Conservation (phyloP, 495 filamentous ascomycete species). For the Lindgomyces ingoldianus region DNA sequence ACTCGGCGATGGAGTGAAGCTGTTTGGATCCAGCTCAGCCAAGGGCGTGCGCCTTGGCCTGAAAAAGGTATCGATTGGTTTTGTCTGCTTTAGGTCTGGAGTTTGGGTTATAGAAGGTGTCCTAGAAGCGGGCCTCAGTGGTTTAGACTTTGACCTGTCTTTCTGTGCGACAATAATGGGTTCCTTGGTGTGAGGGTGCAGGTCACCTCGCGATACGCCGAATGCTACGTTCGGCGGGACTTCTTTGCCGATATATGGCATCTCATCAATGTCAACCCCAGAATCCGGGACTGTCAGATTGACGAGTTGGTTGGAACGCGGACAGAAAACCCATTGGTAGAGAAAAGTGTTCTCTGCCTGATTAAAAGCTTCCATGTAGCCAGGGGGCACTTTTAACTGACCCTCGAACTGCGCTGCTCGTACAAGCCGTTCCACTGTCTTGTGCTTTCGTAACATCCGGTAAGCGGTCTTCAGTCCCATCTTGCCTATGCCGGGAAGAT, state of each 20-base stretch:
- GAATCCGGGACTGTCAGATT: conserved; percentile 65
- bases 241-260: conserved; percentile 77
- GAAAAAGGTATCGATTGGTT: conserved; percentile 77
- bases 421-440: conserved; percentile 78
- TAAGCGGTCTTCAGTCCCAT: conserved; percentile 95
- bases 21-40: conserved; percentile 84
- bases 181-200: conserved; percentile 87
- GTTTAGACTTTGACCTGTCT: conserved; percentile 24
- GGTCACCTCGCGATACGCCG: conserved; percentile 77
- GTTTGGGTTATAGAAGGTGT: conserved; percentile 42
- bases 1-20: conserved; percentile 69
- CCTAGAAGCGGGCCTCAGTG: conserved; percentile 22
- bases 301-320: conserved; percentile 66
- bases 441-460: conserved; percentile 83
- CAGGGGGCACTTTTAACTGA: conserved; percentile 71
- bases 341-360: conserved; percentile 91
- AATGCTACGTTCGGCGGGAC: conserved; percentile 68
- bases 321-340: conserved; percentile 92
- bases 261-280: conserved; percentile 60
- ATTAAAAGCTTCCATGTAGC: conserved; percentile 75
- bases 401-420: conserved; percentile 84
- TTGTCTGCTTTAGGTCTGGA: conserved; percentile 60
- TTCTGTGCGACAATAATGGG: conserved; percentile 15
- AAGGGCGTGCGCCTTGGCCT: conserved; percentile 74
- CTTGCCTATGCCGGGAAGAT: conserved; percentile 76